Base-by-base conservation (phyloP, 495 filamentous ascomycete genomes). In the Talaromyces liani region DNA sequence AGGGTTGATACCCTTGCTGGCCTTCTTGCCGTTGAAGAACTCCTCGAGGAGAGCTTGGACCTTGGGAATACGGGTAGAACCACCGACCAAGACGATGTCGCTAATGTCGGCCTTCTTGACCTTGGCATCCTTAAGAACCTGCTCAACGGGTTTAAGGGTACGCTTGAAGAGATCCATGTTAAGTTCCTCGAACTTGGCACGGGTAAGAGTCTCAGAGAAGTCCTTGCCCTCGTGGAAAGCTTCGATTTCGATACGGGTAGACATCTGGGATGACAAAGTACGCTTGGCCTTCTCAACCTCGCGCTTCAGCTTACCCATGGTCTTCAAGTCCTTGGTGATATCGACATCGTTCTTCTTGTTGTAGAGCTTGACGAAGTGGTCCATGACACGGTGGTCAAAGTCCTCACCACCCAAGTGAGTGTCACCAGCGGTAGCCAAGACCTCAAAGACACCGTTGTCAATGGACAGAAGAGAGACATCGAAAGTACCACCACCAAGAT, bases 211-310 rank as follows among this genome's bases (percentile, higher is more conserved):
- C 86, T 97, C 94, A 62, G 91, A 95, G 84, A 99, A 98, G 77
- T 99, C 95, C 70, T 96, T 87, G 79, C 95, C 95, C 66, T 94
- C 87, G 80, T 91, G 89, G 87, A 99, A 96, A 66, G 92, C 88
- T 78, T 99, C 95, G 66, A 99, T 98, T 79, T 99, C 95, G 68
- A 99, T 90, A 71, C 92, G 91, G 68, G 93, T 94, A 66, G 92
- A 94, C 92, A 94, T 97, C 82, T 97, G 92, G 71, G 92, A 95
- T 73, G 95, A 98, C 58, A 99, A 88, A 67, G 93, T 97, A 73
- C 95, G 91, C 90, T 99, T 99, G 79, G 95, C 95, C 87, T 98
- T 98, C 83, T 99, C 94, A 70, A 96, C 94, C 78, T 98, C 95
- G 69, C 95, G 94, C 91, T 98, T 98, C 68, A 99, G 87, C 81